phyloP scores from a whole-genome alignment of 139 green algal genomes.

The Microglena sp. region DNA sequence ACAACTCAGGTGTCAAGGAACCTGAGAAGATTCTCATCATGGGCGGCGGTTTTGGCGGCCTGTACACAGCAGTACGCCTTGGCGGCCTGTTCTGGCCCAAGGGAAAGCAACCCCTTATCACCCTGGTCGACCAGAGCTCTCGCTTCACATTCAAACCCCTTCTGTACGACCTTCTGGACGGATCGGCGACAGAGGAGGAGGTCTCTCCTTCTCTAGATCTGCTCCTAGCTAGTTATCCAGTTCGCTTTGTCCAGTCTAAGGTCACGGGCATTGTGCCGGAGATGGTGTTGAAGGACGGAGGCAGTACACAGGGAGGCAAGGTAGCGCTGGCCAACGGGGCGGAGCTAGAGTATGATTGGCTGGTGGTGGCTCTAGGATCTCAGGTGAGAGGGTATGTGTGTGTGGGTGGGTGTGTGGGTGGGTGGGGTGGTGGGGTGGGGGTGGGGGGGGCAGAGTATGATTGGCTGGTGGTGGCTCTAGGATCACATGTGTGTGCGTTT shows the following conservation, averaged over 20 bases:
- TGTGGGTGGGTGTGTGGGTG: too few species aligned
- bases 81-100: constrained; percentile 80
- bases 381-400: background rate
- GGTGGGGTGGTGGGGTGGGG: too few species aligned
- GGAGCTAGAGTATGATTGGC: constrained; percentile 74
- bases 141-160: constrained; percentile 98
- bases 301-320: constrained; percentile 30
- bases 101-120: constrained; percentile 59
- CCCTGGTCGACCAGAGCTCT: constrained; percentile 86
- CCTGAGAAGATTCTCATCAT: constrained; percentile 95
- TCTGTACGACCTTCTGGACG: constrained; percentile 94
- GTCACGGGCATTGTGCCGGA: background rate
- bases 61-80: constrained; percentile 92
- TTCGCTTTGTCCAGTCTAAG: constrained; percentile 65
- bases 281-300: constrained; percentile 3
- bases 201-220: constrained; percentile 81
- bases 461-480: constrained; percentile 81
- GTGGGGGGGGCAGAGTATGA: too few species aligned
- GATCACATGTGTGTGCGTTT: constrained; percentile 20
- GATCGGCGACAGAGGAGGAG: constrained; percentile 60
- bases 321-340: constrained; percentile 47
- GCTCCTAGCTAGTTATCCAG: constrained; percentile 75
- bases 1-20: too few species aligned
- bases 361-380: constrained; percentile 78
- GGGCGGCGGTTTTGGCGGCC: constrained; percentile 93